Evolutionary conservation across 441 rosid genomes (phyloP), one percentile per base, ranked within the genome.

Genomic region (Erodium trifolium): DNA sequence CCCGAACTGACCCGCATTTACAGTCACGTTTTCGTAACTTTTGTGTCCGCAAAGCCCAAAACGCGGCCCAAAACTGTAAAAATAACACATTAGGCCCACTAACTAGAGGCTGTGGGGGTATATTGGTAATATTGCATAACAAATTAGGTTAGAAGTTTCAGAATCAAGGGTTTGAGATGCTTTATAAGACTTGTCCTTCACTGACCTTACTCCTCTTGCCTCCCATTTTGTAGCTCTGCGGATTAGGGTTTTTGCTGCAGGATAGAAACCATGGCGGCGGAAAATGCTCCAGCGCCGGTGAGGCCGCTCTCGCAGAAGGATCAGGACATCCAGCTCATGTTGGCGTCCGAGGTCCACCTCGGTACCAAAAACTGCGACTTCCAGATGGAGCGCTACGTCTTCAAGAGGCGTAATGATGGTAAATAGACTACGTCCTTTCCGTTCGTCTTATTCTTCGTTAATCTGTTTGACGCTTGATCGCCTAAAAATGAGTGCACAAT

Each of bases 321-420:
- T 72, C 77, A 84, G 16, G 98, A 90, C 80, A 84, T 90, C 71
- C 91, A 77, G 79, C 84, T 88, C 88, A 92, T 92, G 98, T 72
- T 89, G 81, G 90, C 96, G 0, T 90, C 96, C 3, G 34, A 31
- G 34, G 34, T 31, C 34, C 34, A 31, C 34, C 34, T 31, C 34
- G 34, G 34, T 2, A 90, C 98, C 70, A 92, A 90, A 73, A 90
- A 92, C 70, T 90, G 96, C 65, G 85, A 92, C 35, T 92, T 76
- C 81, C 98, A 90, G 78, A 92, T 92, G 98, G 96, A 92, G 68
- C 92, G 98, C 4, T 92, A 92, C 75, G 96, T 86, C 34, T 90
- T 92, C 87, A 89, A 93, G 83, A 85, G 96, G 68, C 90, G 97
- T 72, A 88, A 85, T 70, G 97, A 92, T 12, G 98, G 98, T 88